phyloP scores from a whole-genome alignment of 345 rosid species.

The Camelina hispida region DNA sequence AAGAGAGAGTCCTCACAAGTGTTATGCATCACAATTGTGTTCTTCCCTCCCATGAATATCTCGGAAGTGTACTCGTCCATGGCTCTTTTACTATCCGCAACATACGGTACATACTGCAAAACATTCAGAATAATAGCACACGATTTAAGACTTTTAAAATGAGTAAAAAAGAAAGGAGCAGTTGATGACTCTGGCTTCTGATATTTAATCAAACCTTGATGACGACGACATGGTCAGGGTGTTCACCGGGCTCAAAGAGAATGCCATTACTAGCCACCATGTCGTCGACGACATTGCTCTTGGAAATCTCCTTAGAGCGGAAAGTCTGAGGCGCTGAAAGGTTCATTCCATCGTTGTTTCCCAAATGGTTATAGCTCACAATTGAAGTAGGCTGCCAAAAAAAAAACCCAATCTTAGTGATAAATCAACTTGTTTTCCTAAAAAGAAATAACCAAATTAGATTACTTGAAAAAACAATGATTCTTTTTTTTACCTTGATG shows the following conservation, averaged over 20 bases:
- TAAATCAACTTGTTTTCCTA: too few relatives aligned
- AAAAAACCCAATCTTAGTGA: neutral
- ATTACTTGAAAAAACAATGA: constrained; percentile 8
- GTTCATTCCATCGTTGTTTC: constrained; percentile 98
- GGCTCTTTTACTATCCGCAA: constrained; percentile 95
- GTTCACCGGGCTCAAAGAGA: constrained; percentile 93
- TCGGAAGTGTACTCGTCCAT: constrained; percentile 99
- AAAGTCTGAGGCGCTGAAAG: constrained; percentile 97
- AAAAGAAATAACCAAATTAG: too few relatives aligned
- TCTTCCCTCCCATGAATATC: constrained; percentile 97
- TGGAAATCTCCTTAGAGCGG: constrained; percentile 95
- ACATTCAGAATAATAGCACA: constrained; percentile 5
- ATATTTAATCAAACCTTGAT: constrained; percentile 66
- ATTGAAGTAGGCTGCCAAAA: constrained; percentile 89
- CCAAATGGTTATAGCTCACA: constrained; percentile 96
- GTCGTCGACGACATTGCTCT: constrained; percentile 96
- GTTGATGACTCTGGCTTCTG: neutral
- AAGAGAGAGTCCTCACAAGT: constrained; percentile 95
- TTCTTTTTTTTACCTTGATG: constrained; percentile 65
- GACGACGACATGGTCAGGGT: constrained; percentile 98
- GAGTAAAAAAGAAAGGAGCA: neutral
- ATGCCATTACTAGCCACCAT: constrained; percentile 96
- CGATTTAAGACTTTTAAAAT: neutral
- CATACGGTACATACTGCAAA: constrained; percentile 86
- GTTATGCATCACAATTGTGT: constrained; percentile 91